Evolutionary conservation across 805 yeast species (phyloP).

Genomic region (Zygosaccharomyces bisporus): DNA sequence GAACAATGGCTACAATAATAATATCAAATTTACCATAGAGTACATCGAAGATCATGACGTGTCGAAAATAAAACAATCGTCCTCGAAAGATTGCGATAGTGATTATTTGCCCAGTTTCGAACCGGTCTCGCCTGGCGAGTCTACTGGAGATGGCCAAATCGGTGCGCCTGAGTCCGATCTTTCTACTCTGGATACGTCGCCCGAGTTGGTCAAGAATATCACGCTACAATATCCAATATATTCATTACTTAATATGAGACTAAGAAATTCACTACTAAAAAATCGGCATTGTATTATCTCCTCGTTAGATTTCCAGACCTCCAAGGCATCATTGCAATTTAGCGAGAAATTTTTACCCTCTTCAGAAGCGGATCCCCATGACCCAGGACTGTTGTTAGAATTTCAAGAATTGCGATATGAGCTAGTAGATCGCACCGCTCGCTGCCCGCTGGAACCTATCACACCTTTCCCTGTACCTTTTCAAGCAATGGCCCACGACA

Average conservation of each 20-base stretch:
- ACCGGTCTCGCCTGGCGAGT: conserved; percentile 24
- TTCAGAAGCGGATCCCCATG: background rate
- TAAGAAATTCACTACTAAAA: conserved; percentile 27
- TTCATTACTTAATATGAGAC: conserved; percentile 32
- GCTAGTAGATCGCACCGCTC: conserved; percentile 21
- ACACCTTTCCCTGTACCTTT: conserved; percentile 24
- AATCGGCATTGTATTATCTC: conserved; percentile 26
- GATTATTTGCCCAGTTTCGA: conserved; percentile 28
- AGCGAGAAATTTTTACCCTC: conserved; percentile 12
- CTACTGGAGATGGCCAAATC: no score
- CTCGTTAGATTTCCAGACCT: conserved; percentile 34
- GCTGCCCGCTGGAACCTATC: conserved; percentile 24
- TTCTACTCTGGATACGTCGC: background rate
- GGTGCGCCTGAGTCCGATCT: background rate
- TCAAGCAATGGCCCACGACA: conserved; percentile 22
- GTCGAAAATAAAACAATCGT: background rate
- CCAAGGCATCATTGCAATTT: conserved; percentile 25
- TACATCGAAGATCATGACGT: conserved; percentile 6
- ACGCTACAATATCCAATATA: conserved; percentile 30
- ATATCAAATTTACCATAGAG: conserved; percentile 20
- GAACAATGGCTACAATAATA: conserved; percentile 34
- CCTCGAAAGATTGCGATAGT: conserved; percentile 11
- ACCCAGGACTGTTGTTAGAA: conserved; percentile 8
- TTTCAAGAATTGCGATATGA: conserved; percentile 22
- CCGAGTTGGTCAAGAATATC: background rate